These are phyloP conservation scores for Termitomyces sp. DNA, from an alignment of 768 basidiomycete genomes.

Conservation along the genomic window DNA sequence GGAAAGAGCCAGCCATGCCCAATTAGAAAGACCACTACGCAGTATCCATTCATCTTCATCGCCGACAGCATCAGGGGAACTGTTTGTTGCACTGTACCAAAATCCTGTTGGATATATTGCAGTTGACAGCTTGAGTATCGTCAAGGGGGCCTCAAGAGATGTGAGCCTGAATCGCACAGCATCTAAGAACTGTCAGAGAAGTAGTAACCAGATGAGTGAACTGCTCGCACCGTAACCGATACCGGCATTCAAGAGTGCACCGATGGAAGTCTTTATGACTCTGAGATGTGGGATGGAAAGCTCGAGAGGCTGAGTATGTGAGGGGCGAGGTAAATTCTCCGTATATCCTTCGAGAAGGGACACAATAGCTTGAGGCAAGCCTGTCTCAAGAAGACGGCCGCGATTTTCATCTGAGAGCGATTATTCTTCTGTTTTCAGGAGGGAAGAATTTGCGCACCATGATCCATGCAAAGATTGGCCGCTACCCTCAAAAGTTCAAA, in stretches of 20 bases:
- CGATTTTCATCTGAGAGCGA: conserved; percentile 65
- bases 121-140: conserved; percentile 62
- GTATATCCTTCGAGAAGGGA: conserved; percentile 68
- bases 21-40: conserved; percentile 61
- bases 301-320: conserved; percentile 36
- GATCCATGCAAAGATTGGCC: conserved; percentile 84
- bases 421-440: conserved; percentile 1
- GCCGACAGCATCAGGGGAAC: conserved; percentile 18
- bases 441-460: conserved; percentile 42
- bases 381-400: conserved; percentile 62
- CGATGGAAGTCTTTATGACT: conserved; percentile 73
- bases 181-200: conserved; percentile 39
- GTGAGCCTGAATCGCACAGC: conserved; percentile 65
- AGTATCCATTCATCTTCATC: conserved; percentile 59
- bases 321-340: conserved; percentile 36
- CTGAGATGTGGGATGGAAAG: conserved; percentile 62
- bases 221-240: conserved; percentile 63
- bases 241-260: conserved; percentile 74
- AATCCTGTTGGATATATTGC: conserved; percentile 71
- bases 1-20: conserved; percentile 76
- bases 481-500: conserved; percentile 73
- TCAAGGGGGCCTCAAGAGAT: conserved; percentile 64
- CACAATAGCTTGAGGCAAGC: conserved; percentile 64
- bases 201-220: not conserved
- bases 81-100: conserved; percentile 42